These are phyloP conservation scores for Zizania latifolia DNA, from an alignment of 176 grass and related monocot genomes.

Conservation along the genomic window DNA sequence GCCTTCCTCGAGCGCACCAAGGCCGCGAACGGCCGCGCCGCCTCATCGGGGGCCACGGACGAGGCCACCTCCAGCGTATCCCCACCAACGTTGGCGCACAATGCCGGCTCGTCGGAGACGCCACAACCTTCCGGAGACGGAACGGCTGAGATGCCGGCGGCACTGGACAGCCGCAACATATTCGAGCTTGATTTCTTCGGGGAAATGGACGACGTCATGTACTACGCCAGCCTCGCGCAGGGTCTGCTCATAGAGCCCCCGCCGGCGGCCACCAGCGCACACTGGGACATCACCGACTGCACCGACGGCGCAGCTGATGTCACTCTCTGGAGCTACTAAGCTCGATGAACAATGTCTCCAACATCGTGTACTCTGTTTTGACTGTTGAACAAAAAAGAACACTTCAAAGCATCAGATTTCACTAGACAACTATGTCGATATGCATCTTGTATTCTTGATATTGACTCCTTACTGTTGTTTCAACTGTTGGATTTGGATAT, in stretches of 20 bases:
- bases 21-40: background rate
- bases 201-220: constrained; percentile 24
- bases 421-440: background rate
- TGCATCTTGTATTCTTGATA: background rate
- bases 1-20: constrained; percentile 23
- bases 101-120: background rate
- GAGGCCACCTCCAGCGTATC: background rate
- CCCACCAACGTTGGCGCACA: background rate
- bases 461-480: too few species aligned
- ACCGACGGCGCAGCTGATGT: constrained; percentile 12
- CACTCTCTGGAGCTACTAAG: constrained; percentile 38
- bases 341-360: background rate
- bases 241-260: constrained; percentile 52
- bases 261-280: background rate
- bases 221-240: constrained; percentile 49
- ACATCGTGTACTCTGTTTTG: constrained; percentile 17
- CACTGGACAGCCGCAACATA: background rate
- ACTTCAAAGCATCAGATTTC: background rate
- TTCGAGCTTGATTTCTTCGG: constrained; percentile 24
- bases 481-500: too few species aligned
- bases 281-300: constrained; percentile 8
- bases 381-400: background rate
- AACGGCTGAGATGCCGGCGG: background rate
- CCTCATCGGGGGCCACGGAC: background rate
- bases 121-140: background rate